Evolutionary conservation across 1,139 yeast genomes (phyloP).

Genomic region (Kodamaea suecica): DNA sequence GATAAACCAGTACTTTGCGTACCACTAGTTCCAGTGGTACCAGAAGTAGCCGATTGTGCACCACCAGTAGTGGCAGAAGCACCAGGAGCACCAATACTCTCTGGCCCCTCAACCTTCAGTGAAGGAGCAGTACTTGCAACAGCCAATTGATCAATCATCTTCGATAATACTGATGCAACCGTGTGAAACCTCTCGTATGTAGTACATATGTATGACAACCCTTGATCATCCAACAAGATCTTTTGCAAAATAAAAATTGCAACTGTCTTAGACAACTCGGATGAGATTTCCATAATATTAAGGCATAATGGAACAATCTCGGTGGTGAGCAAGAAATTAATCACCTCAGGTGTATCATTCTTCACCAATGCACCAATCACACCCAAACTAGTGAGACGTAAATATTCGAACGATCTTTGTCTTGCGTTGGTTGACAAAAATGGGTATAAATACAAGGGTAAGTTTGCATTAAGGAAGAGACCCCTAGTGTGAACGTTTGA

Average conservation of each 20-base stretch:
- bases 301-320: constrained; percentile 94
- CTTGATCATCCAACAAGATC: constrained; percentile 86
- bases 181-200: constrained; percentile 94
- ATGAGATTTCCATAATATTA: constrained; percentile 92
- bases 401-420: constrained; percentile 88
- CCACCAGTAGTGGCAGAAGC: not conserved
- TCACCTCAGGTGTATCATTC: constrained; percentile 93
- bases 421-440: constrained; percentile 89
- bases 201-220: constrained; percentile 87
- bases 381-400: constrained; percentile 88
- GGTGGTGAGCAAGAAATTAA: constrained; percentile 82
- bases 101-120: too few relatives aligned
- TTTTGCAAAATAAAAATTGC: constrained; percentile 94
- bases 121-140: not conserved
- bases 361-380: constrained; percentile 96
- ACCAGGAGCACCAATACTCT: constrained; percentile 11
- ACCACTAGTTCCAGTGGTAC: too few relatives aligned
- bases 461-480: constrained; percentile 81
- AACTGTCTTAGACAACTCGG: constrained; percentile 91
- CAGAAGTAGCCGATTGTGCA: not conserved
- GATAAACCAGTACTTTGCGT: not conserved
- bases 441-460: constrained; percentile 90
- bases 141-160: constrained; percentile 80
- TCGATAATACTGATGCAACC: constrained; percentile 81
- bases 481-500: constrained; percentile 89